phyloP scores from a whole-genome alignment of 2,329 filamentous ascomycete genomes.

The Parastagonospora avenae region DNA sequence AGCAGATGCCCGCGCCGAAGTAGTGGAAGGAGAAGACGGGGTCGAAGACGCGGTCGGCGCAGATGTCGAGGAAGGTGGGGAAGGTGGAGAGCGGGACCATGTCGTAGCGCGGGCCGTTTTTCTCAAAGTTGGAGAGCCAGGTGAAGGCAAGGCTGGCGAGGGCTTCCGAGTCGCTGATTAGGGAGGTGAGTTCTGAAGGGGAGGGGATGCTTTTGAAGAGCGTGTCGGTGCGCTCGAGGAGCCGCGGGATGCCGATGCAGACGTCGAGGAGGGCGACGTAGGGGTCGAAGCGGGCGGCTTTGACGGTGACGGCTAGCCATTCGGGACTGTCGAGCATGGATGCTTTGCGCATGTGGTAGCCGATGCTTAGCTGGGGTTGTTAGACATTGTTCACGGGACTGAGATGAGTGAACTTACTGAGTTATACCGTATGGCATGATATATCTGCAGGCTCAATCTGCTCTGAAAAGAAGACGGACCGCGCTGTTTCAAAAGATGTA shows the following conservation, averaged over 20 bases:
- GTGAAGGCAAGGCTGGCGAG: slow-evolving; percentile 32
- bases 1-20: slow-evolving; percentile 41
- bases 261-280: slow-evolving; percentile 42
- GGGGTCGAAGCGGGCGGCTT: slow-evolving; percentile 37
- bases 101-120: slow-evolving; percentile 35
- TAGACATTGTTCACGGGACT: slow-evolving; percentile 3
- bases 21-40: slow-evolving; percentile 39
- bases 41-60: slow-evolving; percentile 33
- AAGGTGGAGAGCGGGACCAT: slow-evolving; percentile 29
- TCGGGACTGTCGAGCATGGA: slow-evolving; percentile 41
- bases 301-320: slow-evolving; percentile 39
- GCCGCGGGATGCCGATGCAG: slow-evolving; percentile 39
- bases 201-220: slow-evolving; percentile 5
- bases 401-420: slow-evolving; percentile 23
- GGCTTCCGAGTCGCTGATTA: slow-evolving; percentile 33
- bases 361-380: slow-evolving; percentile 36
- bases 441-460: slow-evolving; percentile 38
- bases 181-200: slow-evolving; percentile 24
- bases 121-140: slow-evolving; percentile 40
- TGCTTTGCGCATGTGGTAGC: slow-evolving; percentile 42
- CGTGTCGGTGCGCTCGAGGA: slow-evolving; percentile 42
- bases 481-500: slow-evolving; percentile 38
- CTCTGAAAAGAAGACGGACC: slow-evolving; percentile 39
- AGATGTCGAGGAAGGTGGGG: slow-evolving; percentile 34
- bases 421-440: slow-evolving; percentile 44